These are phyloP conservation scores for Candida lessepsii DNA, from an alignment of 805 yeast genomes.

Conservation along the genomic window DNA sequence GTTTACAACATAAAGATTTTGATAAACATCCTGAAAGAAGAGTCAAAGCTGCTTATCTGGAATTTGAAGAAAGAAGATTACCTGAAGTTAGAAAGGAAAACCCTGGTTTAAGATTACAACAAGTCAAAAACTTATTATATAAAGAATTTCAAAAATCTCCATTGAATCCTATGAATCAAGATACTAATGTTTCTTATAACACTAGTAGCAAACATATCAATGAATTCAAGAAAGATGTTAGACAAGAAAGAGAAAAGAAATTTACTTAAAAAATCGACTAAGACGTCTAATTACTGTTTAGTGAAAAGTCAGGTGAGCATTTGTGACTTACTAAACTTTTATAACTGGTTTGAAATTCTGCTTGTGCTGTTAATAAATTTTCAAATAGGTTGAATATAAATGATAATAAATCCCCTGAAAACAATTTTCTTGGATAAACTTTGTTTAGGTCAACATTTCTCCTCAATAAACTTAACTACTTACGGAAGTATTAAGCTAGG, in stretches of 20 bases:
- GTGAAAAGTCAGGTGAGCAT: no score
- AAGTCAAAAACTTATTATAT: constrained; percentile 66
- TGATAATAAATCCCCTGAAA: no score
- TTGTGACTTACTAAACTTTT: no score
- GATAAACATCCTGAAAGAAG: constrained; percentile 90
- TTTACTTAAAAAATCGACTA: constrained; percentile 6
- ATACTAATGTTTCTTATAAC: constrained; percentile 59
- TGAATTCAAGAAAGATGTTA: constrained; percentile 47
- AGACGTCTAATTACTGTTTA: no score
- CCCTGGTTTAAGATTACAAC: constrained; percentile 79
- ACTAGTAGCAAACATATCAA: constrained; percentile 55
- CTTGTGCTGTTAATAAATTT: no score
- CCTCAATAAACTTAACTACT: no score
- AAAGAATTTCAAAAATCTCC: constrained; percentile 81
- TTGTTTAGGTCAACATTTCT: no score
- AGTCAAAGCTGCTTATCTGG: constrained; percentile 75
- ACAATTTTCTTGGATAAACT: no score
- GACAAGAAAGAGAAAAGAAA: constrained; percentile 45
- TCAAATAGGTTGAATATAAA: no score
- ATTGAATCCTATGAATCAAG: constrained; percentile 84
- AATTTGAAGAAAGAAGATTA: constrained; percentile 66
- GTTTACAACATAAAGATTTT: constrained; percentile 58
- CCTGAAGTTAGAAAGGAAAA: constrained; percentile 74
- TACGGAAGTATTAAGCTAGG: no score
- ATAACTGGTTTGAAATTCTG: no score